These are phyloP conservation scores for Schwanniomyces sp. DNA, from an alignment of 805 yeast genomes.

Conservation along the genomic window DNA sequence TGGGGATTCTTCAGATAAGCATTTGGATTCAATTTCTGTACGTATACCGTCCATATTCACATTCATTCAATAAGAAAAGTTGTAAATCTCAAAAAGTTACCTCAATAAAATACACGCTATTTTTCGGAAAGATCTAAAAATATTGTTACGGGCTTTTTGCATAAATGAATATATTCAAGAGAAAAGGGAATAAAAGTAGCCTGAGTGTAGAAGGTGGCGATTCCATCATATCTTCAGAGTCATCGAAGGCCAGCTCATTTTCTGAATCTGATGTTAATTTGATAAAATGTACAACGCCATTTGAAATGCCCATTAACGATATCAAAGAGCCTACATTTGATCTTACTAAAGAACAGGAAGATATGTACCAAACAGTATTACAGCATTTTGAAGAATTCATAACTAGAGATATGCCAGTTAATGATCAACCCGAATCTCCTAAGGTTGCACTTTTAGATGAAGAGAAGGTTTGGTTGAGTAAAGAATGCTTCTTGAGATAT, in stretches of 20 bases:
- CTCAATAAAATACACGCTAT: neutral
- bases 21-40: neutral
- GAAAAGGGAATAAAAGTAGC: slow-evolving; percentile 3
- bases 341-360: slow-evolving; percentile 28
- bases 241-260: neutral
- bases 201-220: neutral
- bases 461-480: slow-evolving; percentile 47
- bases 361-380: slow-evolving; percentile 28
- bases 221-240: neutral
- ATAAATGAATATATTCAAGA: slow-evolving; percentile 18
- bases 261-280: slow-evolving; percentile 14
- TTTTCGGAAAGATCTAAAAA: neutral
- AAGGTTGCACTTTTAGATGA: slow-evolving; percentile 25
- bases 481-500: slow-evolving; percentile 53
- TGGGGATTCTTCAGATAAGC: slow-evolving; percentile 18
- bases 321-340: slow-evolving; percentile 28
- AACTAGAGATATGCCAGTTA: slow-evolving; percentile 27
- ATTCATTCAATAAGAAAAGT: neutral
- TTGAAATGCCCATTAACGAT: slow-evolving; percentile 38
- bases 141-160: neutral
- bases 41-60: neutral
- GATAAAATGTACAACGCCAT: slow-evolving; percentile 38
- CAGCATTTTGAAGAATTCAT: slow-evolving; percentile 27
- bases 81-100: neutral
- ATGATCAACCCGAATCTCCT: slow-evolving; percentile 21